Conservation (phyloP, 805 yeast species). For the Zygosaccharomyces siamensis region DNA sequence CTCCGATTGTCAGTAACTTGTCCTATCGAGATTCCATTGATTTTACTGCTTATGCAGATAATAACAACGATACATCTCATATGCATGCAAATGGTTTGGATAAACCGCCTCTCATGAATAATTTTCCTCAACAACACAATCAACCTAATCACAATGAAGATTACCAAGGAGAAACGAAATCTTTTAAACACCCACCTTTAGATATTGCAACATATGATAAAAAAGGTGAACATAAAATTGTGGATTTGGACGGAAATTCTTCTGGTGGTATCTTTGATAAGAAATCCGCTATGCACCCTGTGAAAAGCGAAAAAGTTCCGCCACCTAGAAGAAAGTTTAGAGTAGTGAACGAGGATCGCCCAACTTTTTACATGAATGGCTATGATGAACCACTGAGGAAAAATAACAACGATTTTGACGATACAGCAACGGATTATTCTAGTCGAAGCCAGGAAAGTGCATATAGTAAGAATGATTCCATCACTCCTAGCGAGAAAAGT, state of each 20-base stretch:
- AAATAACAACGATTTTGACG: conserved; percentile 6
- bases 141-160: background rate
- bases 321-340: conserved; percentile 21
- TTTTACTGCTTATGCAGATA: background rate
- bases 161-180: background rate
- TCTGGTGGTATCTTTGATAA: background rate
- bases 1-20: conserved; percentile 11
- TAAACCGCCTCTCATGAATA: background rate
- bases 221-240: background rate
- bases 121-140: background rate
- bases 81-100: background rate
- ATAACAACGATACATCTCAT: background rate
- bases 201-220: background rate
- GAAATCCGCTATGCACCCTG: background rate
- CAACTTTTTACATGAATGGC: conserved; percentile 24
- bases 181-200: background rate
- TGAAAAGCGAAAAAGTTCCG: background rate
- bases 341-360: conserved; percentile 31
- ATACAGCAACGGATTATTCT: conserved; percentile 1
- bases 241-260: background rate
- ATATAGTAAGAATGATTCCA: background rate
- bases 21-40: background rate
- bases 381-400: conserved; percentile 12
- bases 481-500: background rate
- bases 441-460: background rate